Evolutionary conservation across 257 asterid species (phyloP), one percentile per base, ranked within the genome.

Genomic region (Gentiana macrophylla): DNA sequence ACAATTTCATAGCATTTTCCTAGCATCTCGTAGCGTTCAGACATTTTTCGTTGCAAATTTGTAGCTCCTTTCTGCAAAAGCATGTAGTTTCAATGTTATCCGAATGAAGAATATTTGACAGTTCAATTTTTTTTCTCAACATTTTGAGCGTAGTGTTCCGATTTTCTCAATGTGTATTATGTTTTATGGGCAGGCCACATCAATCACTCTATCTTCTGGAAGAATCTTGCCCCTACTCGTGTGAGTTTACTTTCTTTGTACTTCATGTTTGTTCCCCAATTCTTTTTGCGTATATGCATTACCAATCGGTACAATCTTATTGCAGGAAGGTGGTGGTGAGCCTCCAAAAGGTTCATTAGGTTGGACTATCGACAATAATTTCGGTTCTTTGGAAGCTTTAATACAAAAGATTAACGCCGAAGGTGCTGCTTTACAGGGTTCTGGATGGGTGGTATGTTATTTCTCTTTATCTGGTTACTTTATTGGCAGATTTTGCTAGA

Each of bases 281-380:
- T 24, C 10, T 7, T 41, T 9, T 37, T 56, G 5, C 13, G 8
- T 43, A 13, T 3, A 8, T 41, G 50, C 44, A 32, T 38, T 43
- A 36, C 15, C 2, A 43, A 15, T 15, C 8, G 5, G 4, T 56
- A 50, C 58, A 57, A 64, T 62, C 44, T 56, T 15, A 56, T 58
- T 76, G 66, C 83, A 85, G 95, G 86, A 80, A 68, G 86, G 89
- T 37, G 92, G 95, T 49, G 95, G 95, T n/a, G 95, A 82, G 67
- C 89, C 89, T 57, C 95, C 95, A 24, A 77, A 70, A 64, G 74
- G 81, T 58, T 74, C 92, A 37, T 70, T 82, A 53, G 92, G 84
- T 24, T 68, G 79, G 70, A 86, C 89, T 36, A 74, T 85, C 53
- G 92, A 82, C 71, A 76, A 63, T 12, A 52, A 67, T 66, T 82